phyloP scores from a whole-genome alignment of 208 protist species.

The Trichomonas gallinae region DNA sequence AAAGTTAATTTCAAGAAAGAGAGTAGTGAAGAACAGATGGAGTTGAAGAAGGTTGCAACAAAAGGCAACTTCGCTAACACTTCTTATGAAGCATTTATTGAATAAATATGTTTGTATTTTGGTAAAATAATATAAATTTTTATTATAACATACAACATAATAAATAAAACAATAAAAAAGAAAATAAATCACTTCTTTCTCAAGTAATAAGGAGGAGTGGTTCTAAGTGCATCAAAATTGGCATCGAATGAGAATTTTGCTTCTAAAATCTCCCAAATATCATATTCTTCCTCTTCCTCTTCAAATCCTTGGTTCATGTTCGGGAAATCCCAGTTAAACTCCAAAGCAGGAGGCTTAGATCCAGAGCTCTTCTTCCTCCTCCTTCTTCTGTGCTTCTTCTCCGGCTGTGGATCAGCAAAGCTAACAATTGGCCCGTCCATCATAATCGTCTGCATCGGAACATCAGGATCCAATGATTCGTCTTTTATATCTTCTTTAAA shows the following conservation, averaged over 20 bases:
- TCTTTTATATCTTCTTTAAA: not conserved
- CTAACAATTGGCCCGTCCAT: not conserved
- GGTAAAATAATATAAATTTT: not conserved
- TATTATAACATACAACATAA: not conserved
- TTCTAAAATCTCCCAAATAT: not conserved
- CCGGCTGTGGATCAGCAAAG: not conserved
- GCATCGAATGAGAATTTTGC: not conserved
- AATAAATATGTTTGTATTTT: too few relatives aligned
- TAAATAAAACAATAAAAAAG: too few relatives aligned
- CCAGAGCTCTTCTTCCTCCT: not conserved
- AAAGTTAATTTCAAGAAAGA: too few relatives aligned
- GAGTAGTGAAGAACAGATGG: too few relatives aligned
- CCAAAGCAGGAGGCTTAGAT: not conserved
- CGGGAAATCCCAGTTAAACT: not conserved
- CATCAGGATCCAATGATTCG: not conserved
- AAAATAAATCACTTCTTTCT: not conserved
- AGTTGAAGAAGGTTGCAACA: too few relatives aligned
- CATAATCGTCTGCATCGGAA: not conserved
- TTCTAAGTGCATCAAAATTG: not conserved
- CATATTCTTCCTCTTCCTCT: not conserved
- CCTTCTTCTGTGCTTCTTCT: not conserved
- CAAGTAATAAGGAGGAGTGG: not conserved
- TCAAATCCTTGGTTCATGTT: not conserved
- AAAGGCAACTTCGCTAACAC: too few relatives aligned
- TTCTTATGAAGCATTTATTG: too few relatives aligned